Evolutionary conservation across 1,284 basidiomycete species (phyloP), one percentile per base, ranked within the genome.

Genomic region (Puccinia novopanici): DNA sequence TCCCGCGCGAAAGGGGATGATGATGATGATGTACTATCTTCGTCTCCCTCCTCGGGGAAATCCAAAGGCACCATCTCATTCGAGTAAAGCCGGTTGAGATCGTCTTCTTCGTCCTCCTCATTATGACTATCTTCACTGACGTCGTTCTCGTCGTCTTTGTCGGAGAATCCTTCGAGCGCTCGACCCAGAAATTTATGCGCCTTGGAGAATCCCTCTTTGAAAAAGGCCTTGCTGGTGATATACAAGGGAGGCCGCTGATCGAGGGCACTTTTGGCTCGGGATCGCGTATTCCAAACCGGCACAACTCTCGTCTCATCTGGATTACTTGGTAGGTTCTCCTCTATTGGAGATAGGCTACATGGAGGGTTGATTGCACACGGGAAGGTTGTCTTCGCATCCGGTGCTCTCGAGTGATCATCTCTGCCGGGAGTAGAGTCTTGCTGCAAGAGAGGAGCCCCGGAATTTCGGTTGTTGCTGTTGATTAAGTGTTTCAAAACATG

Each of bases 21-120:
- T 59, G 55, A 30, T 13, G 63, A 67, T 3, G 40, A 67, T 24
- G 63, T 48, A 15, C 22, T 52, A 52, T 71, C 27, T 34, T 30
- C 68, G 42, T 71, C 68, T 17, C 54, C 48, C 48, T 50, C 68
- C 34, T 34, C 45, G 5, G 68, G 68, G n/a, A 71, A 71, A 15
- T 71, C 68, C 30, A 71, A 54, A n/a, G 68, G 68, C 50, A 54
- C 50, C 68, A 71, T 71, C 8, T 52, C 48, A 54, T 22, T 71
- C n/a, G 67, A 70, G 45, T 71, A 71, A 37, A 71, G 45, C 8
- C 50, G 24, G 34, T 71, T 71, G 48, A 71, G 48, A 37, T 71
- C 68, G n/a, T n/a, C n/a, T n/a, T n/a, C n/a, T 13, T 71, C 68
- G 45, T 71, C 68, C 4, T 71, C 68, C 48, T 71, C 48, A 37